These are phyloP conservation scores for Coemansia sp. DNA, from an alignment of 192 early-diverging fungal genomes.

Conservation along the genomic window DNA sequence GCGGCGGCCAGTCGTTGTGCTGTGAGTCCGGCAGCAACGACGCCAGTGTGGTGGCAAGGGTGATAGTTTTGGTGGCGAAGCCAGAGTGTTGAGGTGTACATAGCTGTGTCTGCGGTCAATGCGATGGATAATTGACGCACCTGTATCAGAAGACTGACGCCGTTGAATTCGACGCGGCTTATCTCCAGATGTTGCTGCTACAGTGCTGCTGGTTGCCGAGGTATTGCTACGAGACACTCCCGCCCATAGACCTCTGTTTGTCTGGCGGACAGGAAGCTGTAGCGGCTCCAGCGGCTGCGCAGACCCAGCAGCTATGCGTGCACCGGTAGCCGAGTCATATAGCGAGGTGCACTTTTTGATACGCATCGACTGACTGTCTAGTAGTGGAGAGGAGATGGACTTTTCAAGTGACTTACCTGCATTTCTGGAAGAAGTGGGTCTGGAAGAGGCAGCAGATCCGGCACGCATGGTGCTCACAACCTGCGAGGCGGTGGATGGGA, in stretches of 20 bases:
- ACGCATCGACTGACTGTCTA: not conserved
- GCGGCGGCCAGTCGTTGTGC: not conserved
- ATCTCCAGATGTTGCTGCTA: not conserved
- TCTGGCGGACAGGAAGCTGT: constrained; percentile 1
- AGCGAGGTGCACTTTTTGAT: constrained; percentile 21
- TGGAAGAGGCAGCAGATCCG: constrained; percentile 9
- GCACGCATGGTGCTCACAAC: constrained; percentile 32
- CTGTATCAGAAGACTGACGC: constrained; percentile 11
- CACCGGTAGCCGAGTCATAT: constrained; percentile 1
- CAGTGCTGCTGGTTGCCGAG: not conserved
- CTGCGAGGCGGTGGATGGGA: constrained; percentile 31
- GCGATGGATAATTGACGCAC: not conserved
- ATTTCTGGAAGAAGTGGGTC: constrained; percentile 9
- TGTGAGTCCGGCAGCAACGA: constrained; percentile 8
- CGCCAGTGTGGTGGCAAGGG: constrained; percentile 31
- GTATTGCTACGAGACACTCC: constrained; percentile 23
- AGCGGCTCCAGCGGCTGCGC: not conserved
- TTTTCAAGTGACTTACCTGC: constrained; percentile 31
- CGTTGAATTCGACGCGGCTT: constrained; percentile 18
- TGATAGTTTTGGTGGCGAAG: constrained; percentile 1
- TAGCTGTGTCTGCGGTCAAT: not conserved
- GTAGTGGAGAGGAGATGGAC: not conserved
- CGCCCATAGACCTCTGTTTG: not conserved
- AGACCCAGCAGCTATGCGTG: constrained; percentile 1
- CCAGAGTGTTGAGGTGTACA: not conserved